phyloP scores from a whole-genome alignment of 495 filamentous ascomycete genomes.

The Penicillium simplicissimum region DNA sequence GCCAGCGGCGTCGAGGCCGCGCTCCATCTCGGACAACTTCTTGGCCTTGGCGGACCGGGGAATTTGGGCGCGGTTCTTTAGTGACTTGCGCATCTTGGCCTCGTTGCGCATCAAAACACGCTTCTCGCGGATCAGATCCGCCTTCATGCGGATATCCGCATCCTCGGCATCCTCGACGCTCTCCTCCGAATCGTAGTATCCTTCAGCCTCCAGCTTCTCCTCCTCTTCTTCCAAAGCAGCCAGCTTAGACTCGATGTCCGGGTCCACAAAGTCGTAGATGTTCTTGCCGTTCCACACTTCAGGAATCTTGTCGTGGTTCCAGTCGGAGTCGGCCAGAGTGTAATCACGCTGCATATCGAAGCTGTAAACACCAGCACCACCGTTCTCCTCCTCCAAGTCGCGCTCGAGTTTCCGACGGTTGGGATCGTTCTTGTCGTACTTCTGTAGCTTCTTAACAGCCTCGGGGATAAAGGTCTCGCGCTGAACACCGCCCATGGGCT shows the following conservation, averaged over 20 bases:
- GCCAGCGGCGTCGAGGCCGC: slow-evolving; percentile 78
- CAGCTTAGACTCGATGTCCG: slow-evolving; percentile 91
- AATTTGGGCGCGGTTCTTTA: slow-evolving; percentile 94
- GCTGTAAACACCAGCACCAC: slow-evolving; percentile 93
- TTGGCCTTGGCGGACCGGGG: slow-evolving; percentile 73
- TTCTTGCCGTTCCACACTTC: slow-evolving; percentile 93
- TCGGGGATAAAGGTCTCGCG: slow-evolving; percentile 89
- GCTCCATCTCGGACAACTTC: slow-evolving; percentile 81
- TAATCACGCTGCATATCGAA: slow-evolving; percentile 88
- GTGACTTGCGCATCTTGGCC: slow-evolving; percentile 83
- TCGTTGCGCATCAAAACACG: slow-evolving; percentile 84
- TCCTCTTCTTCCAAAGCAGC: slow-evolving; percentile 92
- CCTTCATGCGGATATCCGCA: slow-evolving; percentile 84
- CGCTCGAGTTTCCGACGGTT: slow-evolving; percentile 74
- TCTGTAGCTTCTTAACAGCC: slow-evolving; percentile 72
- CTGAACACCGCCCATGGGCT: slow-evolving; percentile 73
- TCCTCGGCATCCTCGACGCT: slow-evolving; percentile 79
- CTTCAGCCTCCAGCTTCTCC: slow-evolving; percentile 81
- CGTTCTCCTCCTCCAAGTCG: slow-evolving; percentile 89
- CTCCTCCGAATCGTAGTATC: slow-evolving; percentile 73
- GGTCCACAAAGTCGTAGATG: slow-evolving; percentile 94
- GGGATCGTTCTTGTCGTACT: slow-evolving; percentile 88
- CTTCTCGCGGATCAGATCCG: slow-evolving; percentile 93
- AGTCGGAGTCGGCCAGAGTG: slow-evolving; percentile 77
- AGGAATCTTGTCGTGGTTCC: slow-evolving; percentile 95